Evolutionary conservation across 768 basidiomycete genomes (phyloP).

Genomic region (Russula brevipes): DNA sequence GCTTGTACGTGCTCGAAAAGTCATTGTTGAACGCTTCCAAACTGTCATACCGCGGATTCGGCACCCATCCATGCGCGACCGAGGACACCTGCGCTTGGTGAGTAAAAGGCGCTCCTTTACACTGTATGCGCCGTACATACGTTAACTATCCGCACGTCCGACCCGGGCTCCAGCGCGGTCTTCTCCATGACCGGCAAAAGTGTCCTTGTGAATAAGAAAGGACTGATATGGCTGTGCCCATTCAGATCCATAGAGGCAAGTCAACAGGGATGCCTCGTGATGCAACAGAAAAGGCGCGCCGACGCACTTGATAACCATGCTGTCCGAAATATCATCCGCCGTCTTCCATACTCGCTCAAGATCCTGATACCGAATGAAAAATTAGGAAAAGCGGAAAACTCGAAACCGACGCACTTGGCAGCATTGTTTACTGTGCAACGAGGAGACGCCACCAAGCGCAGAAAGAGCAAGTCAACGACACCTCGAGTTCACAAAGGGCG

Average conservation of each 20-base stretch:
- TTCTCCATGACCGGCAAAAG: constrained; percentile 48
- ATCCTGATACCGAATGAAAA: constrained; percentile 9
- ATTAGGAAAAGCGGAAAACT: too few relatives aligned
- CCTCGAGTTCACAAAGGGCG: constrained; percentile 12
- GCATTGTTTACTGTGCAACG: constrained; percentile 48
- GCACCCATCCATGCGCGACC: constrained; percentile 5
- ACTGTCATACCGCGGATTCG: constrained; percentile 19
- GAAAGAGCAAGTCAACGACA: neutral
- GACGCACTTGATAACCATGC: constrained; percentile 44
- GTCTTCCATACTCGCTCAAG: constrained; percentile 15
- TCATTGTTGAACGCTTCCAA: constrained; percentile 31
- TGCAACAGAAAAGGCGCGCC: neutral
- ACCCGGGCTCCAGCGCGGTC: constrained; percentile 43
- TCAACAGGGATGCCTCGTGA: neutral
- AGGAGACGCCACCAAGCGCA: neutral
- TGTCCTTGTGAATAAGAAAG: constrained; percentile 49
- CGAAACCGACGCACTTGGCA: constrained; percentile 36
- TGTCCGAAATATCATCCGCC: constrained; percentile 22
- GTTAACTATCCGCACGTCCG: constrained; percentile 59
- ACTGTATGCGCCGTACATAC: constrained; percentile 33
- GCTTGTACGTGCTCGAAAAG: constrained; percentile 19
- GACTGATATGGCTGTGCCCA: constrained; percentile 46
- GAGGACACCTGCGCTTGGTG: constrained; percentile 24
- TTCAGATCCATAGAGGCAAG: constrained; percentile 8
- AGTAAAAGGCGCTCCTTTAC: neutral